Evolutionary conservation across 139 green algal genomes (phyloP).

Genomic region (Yamagishiella unicocca): DNA sequence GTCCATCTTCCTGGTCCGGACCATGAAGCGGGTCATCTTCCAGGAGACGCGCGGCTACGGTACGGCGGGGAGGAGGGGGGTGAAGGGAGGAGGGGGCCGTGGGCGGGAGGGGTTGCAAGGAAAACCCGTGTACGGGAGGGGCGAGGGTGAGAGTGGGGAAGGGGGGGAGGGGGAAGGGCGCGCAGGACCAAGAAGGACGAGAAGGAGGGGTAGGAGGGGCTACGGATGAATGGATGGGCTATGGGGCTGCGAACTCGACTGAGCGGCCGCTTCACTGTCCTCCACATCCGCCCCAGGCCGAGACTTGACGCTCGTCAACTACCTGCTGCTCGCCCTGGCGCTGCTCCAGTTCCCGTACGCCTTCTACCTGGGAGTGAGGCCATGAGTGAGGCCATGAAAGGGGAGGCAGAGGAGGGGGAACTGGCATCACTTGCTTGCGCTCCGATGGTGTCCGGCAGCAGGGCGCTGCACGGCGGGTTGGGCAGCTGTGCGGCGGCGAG

Average conservation of each 20-base stretch:
- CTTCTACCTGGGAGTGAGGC: conserved; percentile 60
- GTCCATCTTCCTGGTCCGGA: conserved; percentile 93
- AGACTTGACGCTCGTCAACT: conserved; percentile 85
- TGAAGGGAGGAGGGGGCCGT: background rate
- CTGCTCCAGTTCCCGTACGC: conserved; percentile 88
- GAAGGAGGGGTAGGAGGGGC: too few species aligned
- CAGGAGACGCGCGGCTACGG: conserved; percentile 81
- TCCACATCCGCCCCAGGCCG: conserved; percentile 59
- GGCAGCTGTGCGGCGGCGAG: too few species aligned
- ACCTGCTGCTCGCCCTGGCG: conserved; percentile 87
- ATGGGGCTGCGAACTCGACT: too few species aligned
- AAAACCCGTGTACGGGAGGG: background rate
- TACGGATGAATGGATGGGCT: too few species aligned
- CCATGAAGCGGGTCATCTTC: conserved; percentile 94
- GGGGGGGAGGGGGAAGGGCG: background rate
- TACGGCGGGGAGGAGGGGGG: conserved; percentile 15
- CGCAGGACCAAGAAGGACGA: background rate
- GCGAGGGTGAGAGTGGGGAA: background rate
- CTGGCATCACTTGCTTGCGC: too few species aligned
- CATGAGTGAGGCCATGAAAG: background rate
- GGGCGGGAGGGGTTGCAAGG: background rate
- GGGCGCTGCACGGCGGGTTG: too few species aligned
- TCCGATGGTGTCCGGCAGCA: too few species aligned
- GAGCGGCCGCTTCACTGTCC: too few species aligned
- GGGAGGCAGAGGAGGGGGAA: background rate